These are phyloP conservation scores for Mucor irregularis DNA, from an alignment of 371 early-diverging fungal genomes.

Conservation along the genomic window DNA sequence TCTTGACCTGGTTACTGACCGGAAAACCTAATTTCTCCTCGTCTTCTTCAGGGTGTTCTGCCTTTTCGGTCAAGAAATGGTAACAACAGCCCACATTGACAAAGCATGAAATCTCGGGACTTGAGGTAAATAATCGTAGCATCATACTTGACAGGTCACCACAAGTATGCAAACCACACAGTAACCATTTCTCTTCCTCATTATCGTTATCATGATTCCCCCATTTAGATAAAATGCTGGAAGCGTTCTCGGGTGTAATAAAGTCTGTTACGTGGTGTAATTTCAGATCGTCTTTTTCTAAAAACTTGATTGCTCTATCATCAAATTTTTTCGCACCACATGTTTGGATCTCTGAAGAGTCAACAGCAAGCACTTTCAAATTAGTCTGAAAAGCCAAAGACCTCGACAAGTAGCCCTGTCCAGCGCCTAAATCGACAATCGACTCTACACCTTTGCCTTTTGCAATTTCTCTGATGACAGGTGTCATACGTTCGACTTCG, in stretches of 20 bases:
- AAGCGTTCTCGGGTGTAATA: constrained; percentile 54
- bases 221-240: constrained; percentile 44
- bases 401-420: constrained; percentile 78
- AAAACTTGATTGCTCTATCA: constrained; percentile 43
- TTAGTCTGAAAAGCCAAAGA: constrained; percentile 70
- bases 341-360: constrained; percentile 76
- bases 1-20: constrained; percentile 31
- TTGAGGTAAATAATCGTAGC: constrained; percentile 67
- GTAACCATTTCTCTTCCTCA: constrained; percentile 54
- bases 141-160: constrained; percentile 78
- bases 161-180: constrained; percentile 87
- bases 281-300: constrained; percentile 21
- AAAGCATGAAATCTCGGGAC: constrained; percentile 62
- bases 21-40: constrained; percentile 43
- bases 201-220: constrained; percentile 5
- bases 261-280: constrained; percentile 60
- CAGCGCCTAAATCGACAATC: constrained; percentile 73
- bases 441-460: constrained; percentile 35
- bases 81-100: constrained; percentile 89
- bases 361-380: constrained; percentile 79
- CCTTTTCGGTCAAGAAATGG: constrained; percentile 58
- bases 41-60: background rate
- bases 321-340: constrained; percentile 77
- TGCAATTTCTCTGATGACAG: constrained; percentile 56
- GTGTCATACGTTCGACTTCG: constrained; percentile 66